These are phyloP conservation scores for Metschnikowia kofuensis DNA, from an alignment of 805 yeast species.

Conservation along the genomic window DNA sequence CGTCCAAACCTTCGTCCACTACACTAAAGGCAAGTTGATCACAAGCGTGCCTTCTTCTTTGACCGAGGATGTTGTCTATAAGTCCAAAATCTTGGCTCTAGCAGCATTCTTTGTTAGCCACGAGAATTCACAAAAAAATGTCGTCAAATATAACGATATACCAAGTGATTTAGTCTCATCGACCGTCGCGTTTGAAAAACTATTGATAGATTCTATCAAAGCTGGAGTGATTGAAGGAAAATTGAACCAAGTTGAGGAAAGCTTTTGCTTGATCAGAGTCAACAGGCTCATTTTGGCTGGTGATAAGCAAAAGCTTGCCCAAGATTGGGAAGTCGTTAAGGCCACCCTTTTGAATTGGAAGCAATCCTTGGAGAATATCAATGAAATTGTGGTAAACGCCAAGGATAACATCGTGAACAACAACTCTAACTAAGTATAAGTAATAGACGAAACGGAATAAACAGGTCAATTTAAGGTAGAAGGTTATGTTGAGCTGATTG, in stretches of 20 bases:
- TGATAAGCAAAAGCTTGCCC: slow-evolving; percentile 26
- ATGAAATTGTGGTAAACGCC: slow-evolving; percentile 39
- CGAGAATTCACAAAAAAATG: slow-evolving; percentile 23
- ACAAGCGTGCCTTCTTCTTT: slow-evolving; percentile 21
- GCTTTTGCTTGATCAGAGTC: slow-evolving; percentile 39
- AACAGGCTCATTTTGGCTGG: slow-evolving; percentile 41
- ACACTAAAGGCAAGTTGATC: slow-evolving; percentile 36
- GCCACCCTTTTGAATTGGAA: slow-evolving; percentile 38
- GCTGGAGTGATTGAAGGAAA: slow-evolving; percentile 45
- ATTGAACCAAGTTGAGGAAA: slow-evolving; percentile 41
- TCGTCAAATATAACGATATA: slow-evolving; percentile 36
- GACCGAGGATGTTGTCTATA: slow-evolving; percentile 27
- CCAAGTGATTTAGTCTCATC: slow-evolving; percentile 29
- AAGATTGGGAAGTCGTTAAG: slow-evolving; percentile 37
- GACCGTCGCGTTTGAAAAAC: slow-evolving; percentile 34
- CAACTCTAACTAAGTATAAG: slow-evolving; percentile 17
- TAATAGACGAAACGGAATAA: slow-evolving; percentile 2
- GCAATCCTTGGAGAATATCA: slow-evolving; percentile 37
- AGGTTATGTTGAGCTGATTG: too few species aligned
- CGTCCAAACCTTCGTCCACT: slow-evolving; percentile 29
- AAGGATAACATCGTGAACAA: slow-evolving; percentile 40
- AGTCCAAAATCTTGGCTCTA: slow-evolving; percentile 40
- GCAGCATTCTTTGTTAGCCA: slow-evolving; percentile 34
- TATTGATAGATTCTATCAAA: slow-evolving; percentile 41
- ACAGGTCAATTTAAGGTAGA: too few species aligned